Evolutionary conservation across 176 grass and related monocot species (phyloP), one percentile per base, ranked within the genome.

Genomic region (Secale cereale): DNA sequence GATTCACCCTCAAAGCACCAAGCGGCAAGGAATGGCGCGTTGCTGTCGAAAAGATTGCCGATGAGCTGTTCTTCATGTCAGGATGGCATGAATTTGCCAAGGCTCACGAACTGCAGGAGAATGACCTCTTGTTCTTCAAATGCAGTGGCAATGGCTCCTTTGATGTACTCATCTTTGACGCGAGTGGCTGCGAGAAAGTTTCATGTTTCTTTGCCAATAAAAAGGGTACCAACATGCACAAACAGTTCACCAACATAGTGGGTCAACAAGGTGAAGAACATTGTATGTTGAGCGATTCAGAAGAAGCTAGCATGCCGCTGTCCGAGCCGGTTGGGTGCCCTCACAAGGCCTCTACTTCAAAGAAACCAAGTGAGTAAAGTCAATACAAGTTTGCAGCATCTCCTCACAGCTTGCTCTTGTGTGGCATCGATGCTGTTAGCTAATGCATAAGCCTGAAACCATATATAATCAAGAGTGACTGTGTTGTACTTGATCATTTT

Each of bases 81-180:
- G 86, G 86, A 31, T 92, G 90, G 93, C 81, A 36, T 26, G 76
- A 85, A 30, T 95, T 95, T 56, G 86, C 74, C 62, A 88, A 45
- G 74, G 90, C 85, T n/a, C 83, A 95, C 39, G 77, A 73, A 29
- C 46, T 91, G 19, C 78, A 74, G 77, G 79, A 83, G 67, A 78
- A 86, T 7, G 93, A 92, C 31, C 32, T 88, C 14, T 56, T 92
- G 31, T 6, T 95, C 66, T 90, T 92, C 76, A 81, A 66, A 32
- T 75, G 57, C 67, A 82, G 23, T 15, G 76, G 90, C 43, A 63
- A 16, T 15, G 83, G 30, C 12, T 86, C 82, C 59, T 95, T 92
- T 36, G 82, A 90, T 63, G 93, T 95, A 59, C 50, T 74, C 29
- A 74, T 95, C 67, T 92, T 92, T 10, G 83, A 86, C 5, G n/a